Conservation (phyloP, 2,329 filamentous ascomycete species). For the Ophiocordyceps australis region DNA sequence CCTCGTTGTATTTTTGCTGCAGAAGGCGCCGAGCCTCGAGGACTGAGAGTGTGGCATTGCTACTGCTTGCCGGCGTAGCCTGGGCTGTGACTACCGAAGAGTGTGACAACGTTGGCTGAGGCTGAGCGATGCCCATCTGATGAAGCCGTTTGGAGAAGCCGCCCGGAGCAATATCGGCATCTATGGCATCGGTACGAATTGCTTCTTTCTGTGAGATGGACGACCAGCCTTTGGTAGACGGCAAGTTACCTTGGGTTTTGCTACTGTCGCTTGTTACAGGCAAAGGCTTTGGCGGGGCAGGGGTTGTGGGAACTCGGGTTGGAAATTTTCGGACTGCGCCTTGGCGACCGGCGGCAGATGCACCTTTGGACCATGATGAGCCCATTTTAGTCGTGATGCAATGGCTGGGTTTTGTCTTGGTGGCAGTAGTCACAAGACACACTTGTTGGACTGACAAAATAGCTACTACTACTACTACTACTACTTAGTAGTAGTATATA, state of each 20-base stretch:
- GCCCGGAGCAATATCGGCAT: constrained; percentile 21
- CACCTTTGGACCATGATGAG: constrained; percentile 25
- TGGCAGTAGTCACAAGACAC: too few species aligned
- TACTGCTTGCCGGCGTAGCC: constrained; percentile 6
- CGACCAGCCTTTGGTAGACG: not conserved
- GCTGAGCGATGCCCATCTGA: constrained; percentile 34
- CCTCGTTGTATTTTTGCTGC: constrained; percentile 22
- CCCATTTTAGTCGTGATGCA: constrained; percentile 23
- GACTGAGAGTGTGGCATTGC: constrained; percentile 27
- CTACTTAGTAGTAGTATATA: too few species aligned
- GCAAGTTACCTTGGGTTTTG: constrained; percentile 6
- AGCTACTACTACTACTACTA: too few species aligned
- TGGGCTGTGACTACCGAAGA: constrained; percentile 23
- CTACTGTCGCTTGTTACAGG: constrained; percentile 2
- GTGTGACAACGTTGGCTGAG: constrained; percentile 32
- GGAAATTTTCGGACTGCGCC: constrained; percentile 25
- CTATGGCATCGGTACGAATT: constrained; percentile 18
- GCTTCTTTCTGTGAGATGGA: constrained; percentile 10
- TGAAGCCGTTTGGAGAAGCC: constrained; percentile 31
- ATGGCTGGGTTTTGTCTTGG: too few species aligned
- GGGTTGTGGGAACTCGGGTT: constrained; percentile 13
- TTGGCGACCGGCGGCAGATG: constrained; percentile 6
- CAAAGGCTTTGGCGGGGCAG: constrained; percentile 3
- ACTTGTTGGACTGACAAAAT: too few species aligned
- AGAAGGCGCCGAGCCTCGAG: constrained; percentile 27